These are phyloP conservation scores for Botryotinia convoluta DNA, from an alignment of 2,329 filamentous ascomycete genomes.

Conservation along the genomic window DNA sequence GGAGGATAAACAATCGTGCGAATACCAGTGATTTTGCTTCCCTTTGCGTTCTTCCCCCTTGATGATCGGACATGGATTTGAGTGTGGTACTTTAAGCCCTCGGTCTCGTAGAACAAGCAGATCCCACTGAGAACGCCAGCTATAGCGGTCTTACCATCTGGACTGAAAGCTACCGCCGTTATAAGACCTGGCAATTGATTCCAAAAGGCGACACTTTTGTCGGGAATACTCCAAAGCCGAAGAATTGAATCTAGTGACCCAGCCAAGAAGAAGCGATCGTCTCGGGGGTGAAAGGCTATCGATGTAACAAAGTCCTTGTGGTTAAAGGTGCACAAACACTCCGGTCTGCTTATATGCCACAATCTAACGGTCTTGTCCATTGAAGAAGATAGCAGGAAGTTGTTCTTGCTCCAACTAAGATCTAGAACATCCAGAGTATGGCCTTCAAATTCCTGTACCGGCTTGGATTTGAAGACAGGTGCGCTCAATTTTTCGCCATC, in stretches of 20 bases:
- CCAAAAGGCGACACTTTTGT: slow-evolving; percentile 86
- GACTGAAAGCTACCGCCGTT: slow-evolving; percentile 89
- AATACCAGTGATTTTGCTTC: slow-evolving; percentile 96
- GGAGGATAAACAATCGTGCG: slow-evolving; percentile 65
- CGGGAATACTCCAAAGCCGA: slow-evolving; percentile 93
- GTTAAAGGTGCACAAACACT: slow-evolving; percentile 90
- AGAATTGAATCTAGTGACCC: slow-evolving; percentile 87
- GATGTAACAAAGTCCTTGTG: slow-evolving; percentile 95
- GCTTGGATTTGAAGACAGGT: slow-evolving; percentile 81
- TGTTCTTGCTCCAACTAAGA: slow-evolving; percentile 98
- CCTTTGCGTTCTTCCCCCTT: slow-evolving; percentile 88
- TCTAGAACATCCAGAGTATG: slow-evolving; percentile 86
- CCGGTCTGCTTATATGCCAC: slow-evolving; percentile 83
- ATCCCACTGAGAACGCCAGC: slow-evolving; percentile 83
- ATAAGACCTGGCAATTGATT: slow-evolving; percentile 80
- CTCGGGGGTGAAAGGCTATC: slow-evolving; percentile 88
- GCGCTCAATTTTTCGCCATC: slow-evolving; percentile 71
- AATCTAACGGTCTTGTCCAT: slow-evolving; percentile 97
- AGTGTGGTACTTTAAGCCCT: slow-evolving; percentile 77
- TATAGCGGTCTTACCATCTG: slow-evolving; percentile 85
- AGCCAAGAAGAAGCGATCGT: slow-evolving; percentile 95
- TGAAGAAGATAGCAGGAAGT: slow-evolving; percentile 89
- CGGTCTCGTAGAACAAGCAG: slow-evolving; percentile 89
- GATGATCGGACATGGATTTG: slow-evolving; percentile 94
- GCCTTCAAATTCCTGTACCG: slow-evolving; percentile 74